These are phyloP conservation scores for Ceratobasidium sp. DNA, from an alignment of 1,284 basidiomycete species.

Conservation along the genomic window DNA sequence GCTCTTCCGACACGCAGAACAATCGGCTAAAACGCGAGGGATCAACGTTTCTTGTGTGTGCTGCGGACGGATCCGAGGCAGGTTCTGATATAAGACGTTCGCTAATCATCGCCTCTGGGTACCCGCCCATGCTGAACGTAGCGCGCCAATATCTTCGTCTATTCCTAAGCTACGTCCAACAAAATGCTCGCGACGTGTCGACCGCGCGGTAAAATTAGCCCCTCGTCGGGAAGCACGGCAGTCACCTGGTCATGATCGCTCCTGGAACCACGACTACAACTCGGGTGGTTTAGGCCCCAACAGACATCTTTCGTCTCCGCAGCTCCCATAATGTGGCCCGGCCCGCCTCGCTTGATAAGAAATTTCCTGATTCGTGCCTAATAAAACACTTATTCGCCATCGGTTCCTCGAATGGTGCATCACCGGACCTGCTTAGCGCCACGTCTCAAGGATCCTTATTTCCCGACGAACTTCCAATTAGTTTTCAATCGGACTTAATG, in stretches of 20 bases:
- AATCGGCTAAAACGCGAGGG: too few species aligned
- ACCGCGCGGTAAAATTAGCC: neutral
- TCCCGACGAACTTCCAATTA: too few species aligned
- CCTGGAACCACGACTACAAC: neutral
- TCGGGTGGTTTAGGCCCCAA: neutral
- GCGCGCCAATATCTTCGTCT: neutral
- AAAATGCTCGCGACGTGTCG: neutral
- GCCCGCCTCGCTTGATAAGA: constrained; percentile 1
- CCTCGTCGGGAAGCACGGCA: neutral
- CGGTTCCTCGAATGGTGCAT: too few species aligned
- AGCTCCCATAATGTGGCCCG: neutral
- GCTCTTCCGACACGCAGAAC: too few species aligned
- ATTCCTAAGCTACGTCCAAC: neutral
- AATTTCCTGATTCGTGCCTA: neutral
- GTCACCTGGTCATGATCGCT: neutral
- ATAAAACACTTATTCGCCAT: too few species aligned
- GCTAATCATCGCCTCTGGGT: neutral
- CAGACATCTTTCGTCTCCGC: neutral
- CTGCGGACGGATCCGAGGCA: neutral
- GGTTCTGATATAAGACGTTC: neutral
- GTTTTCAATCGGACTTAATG: too few species aligned
- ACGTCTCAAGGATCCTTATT: too few species aligned
- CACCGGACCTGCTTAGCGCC: too few species aligned
- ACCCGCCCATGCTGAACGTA: neutral
- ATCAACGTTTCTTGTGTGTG: neutral